phyloP scores from a whole-genome alignment of 306 rosid genomes.

The Vigna trinervia region DNA sequence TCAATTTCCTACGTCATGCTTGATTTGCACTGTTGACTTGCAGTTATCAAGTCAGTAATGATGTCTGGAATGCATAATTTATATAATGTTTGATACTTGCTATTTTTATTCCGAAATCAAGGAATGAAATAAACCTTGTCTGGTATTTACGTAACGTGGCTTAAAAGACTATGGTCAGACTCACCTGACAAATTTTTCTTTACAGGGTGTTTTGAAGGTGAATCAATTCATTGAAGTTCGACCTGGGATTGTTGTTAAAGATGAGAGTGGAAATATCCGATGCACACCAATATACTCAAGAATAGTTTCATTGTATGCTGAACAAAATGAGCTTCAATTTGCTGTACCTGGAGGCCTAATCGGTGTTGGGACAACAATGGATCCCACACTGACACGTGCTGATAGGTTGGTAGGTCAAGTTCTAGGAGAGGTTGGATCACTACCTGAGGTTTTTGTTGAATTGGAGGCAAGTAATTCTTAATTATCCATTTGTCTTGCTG shows the following conservation, averaged over 20 bases:
- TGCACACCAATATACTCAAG: constrained; percentile 97
- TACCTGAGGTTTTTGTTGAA: constrained; percentile 87
- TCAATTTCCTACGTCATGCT: constrained; percentile 15
- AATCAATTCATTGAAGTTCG: constrained; percentile 97
- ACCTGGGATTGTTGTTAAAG: constrained; percentile 96
- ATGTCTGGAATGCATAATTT: constrained; percentile 1
- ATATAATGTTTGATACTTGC: not conserved
- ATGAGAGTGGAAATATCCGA: constrained; percentile 82
- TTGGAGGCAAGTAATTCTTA: constrained; percentile 73
- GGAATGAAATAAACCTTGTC: constrained; percentile 3
- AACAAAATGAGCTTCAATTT: constrained; percentile 92
- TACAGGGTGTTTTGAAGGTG: constrained; percentile 91
- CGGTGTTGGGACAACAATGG: constrained; percentile 97
- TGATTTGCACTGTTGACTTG: not conserved
- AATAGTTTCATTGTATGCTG: constrained; percentile 88
- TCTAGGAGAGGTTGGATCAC: constrained; percentile 97
- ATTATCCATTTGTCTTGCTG: constrained; percentile 24
- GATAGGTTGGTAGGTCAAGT: constrained; percentile 98
- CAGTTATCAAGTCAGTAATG: not conserved
- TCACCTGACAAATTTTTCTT: constrained; percentile 31
- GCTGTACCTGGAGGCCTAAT: constrained; percentile 98
- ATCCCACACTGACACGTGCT: constrained; percentile 96
- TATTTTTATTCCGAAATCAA: constrained; percentile 17
- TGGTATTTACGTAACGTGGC: not conserved
- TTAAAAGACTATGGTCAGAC: not conserved